Evolutionary conservation across 2,329 filamentous ascomycete species (phyloP).

Genomic region (Fusarium dimerum): DNA sequence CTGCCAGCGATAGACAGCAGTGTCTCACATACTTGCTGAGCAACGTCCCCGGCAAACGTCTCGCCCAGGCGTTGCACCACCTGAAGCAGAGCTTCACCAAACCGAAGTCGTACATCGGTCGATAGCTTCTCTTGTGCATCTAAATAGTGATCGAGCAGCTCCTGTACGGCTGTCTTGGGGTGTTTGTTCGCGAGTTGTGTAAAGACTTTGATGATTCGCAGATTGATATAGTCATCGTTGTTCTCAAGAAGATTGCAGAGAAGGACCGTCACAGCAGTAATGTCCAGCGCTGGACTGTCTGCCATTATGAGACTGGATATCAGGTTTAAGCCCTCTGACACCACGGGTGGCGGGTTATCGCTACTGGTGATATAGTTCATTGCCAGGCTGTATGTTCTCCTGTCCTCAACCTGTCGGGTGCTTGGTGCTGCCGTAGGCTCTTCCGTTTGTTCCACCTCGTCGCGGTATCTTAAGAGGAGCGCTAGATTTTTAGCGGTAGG

Average conservation of each 20-base stretch:
- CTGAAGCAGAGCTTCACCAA: slow-evolving; percentile 68
- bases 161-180: slow-evolving; percentile 60
- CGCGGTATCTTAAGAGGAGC: slow-evolving; percentile 56
- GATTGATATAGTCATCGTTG: slow-evolving; percentile 70
- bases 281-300: slow-evolving; percentile 61
- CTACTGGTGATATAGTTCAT: slow-evolving; percentile 62
- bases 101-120: slow-evolving; percentile 65
- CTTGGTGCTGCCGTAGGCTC: slow-evolving; percentile 41
- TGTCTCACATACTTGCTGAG: slow-evolving; percentile 54
- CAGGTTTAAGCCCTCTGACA: slow-evolving; percentile 64
- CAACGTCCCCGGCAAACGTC: slow-evolving; percentile 55
- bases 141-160: slow-evolving; percentile 67
- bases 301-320: slow-evolving; percentile 58
- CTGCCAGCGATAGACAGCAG: slow-evolving; percentile 66
- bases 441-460: slow-evolving; percentile 50
- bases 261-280: slow-evolving; percentile 64
- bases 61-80: slow-evolving; percentile 62
- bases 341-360: slow-evolving; percentile 67
- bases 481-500: slow-evolving; percentile 58
- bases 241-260: slow-evolving; percentile 66
- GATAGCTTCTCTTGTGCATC: slow-evolving; percentile 59
- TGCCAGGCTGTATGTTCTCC: slow-evolving; percentile 62
- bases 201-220: slow-evolving; percentile 67
- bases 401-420: slow-evolving; percentile 57
- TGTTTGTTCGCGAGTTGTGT: slow-evolving; percentile 62